Evolutionary conservation across 2,329 filamentous ascomycete species (phyloP), one percentile per base, ranked within the genome.

Genomic region (Colletotrichum paranaense): DNA sequence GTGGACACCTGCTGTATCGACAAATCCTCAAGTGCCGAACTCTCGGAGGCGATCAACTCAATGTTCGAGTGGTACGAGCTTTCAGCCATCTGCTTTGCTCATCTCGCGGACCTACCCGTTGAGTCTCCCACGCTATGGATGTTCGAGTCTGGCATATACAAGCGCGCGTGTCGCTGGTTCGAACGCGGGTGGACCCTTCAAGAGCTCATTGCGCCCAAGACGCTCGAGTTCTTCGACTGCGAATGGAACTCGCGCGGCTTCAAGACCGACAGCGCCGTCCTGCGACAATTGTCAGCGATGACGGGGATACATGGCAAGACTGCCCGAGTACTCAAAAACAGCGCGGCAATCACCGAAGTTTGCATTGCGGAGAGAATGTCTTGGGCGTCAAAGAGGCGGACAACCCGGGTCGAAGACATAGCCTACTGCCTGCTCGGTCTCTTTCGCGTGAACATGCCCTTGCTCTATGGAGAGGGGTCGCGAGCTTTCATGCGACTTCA

Each of bases 361-460:
- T 59, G 19, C 12, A 38, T 67, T 2, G 64, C 28, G 3, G 38
- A 59, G 32, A n/a, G 64, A 42, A 80, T 80, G 78, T 78, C 76
- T 11, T 80, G 78, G 79, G 77, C 76, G 49, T 68, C 78, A 1
- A 64, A 67, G 2, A 68, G 78, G 30, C 32, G 70, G 65, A 79
- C 76, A 2, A 79, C 73, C 3, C 67, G 75, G 5, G 5, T 32
- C 62, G 74, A 79, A 60, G 78, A 81, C 67, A 60, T 75, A 7
- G 78, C 78, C 1, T 80, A 80, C 53, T 77, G 76, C 26, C 59
- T 80, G 28, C 59, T 80, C 16, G 79, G 79, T 9, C 56, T 80
- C 14, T 79, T 80, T 49, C 60, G 74, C 46, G 72, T 80, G 24
- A 78, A 75, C 19, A 80, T 81, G 77, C 73, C 76, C 4, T 62